These are phyloP conservation scores for Amesomyces nigricolor DNA, from an alignment of 2,329 filamentous ascomycete genomes.

Conservation along the genomic window DNA sequence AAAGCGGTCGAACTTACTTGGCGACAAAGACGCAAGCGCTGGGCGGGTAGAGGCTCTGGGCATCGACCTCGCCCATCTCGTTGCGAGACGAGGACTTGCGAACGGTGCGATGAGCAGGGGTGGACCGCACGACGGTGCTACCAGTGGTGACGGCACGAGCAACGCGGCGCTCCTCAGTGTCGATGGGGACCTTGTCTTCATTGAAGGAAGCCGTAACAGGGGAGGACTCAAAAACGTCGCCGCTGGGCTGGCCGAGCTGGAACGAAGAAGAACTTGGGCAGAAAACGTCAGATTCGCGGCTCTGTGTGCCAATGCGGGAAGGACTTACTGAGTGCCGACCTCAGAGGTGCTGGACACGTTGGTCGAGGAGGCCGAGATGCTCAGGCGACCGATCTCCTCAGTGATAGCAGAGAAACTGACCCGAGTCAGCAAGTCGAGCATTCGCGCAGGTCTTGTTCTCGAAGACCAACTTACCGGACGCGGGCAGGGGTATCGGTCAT, in stretches of 20 bases:
- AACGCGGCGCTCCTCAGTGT: constrained; percentile 1
- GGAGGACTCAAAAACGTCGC: not conserved
- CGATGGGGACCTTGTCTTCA: not conserved
- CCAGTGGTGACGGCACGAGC: constrained; percentile 11
- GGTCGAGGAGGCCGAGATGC: constrained; percentile 1
- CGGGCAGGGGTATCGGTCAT: constrained; percentile 3
- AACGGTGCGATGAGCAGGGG: constrained; percentile 17
- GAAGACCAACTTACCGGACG: constrained; percentile 10
- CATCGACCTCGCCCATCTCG: constrained; percentile 34
- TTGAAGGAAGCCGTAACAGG: not conserved
- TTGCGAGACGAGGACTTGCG: constrained; percentile 19
- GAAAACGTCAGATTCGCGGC: not conserved
- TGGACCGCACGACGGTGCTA: not conserved
- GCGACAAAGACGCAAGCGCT: constrained; percentile 59
- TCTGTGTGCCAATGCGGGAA: not conserved
- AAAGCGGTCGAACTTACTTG: constrained; percentile 46
- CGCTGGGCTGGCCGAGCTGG: constrained; percentile 1
- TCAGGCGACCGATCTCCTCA: constrained; percentile 8
- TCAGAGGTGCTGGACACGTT: constrained; percentile 1
- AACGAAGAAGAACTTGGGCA: constrained; percentile 6
- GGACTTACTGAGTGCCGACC: constrained; percentile 2
- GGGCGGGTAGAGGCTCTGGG: constrained; percentile 48
- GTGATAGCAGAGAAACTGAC: constrained; percentile 12
- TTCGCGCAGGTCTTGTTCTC: not conserved
- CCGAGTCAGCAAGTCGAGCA: not conserved